Evolutionary conservation across 805 yeast genomes (phyloP), one percentile per base, ranked within the genome.

Genomic region (Cephaloascus fragrans): DNA sequence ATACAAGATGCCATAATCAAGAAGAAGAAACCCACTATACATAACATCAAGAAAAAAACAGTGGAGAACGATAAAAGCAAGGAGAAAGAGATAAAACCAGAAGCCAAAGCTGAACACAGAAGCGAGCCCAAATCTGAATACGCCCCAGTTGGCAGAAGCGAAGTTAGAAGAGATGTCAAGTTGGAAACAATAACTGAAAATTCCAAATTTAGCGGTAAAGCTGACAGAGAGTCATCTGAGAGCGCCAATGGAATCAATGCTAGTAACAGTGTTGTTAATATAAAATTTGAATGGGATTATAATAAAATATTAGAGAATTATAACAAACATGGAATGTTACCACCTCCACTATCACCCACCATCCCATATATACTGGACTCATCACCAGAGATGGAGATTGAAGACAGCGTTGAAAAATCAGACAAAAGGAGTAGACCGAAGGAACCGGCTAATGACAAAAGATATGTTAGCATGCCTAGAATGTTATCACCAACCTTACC

Each of bases 271-370:
- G 28, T 20, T 17, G 26, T 18, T 8, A 31, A 28, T n/a, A 19
- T 12, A 19, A 15, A 20, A 4, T 16, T 41, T 3, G 39, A 47
- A 9, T 55, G 60, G 60, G 53, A 51, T 39, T 41, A 55, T 35
- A 57, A 55, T 38, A 59, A 55, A 14, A 41, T 55, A 46, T 39
- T 55, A 34, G 19, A 49, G 34, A 43, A 49, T 19, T 55, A 55
- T 41, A 46, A 49, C 10, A 47, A 53, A n/a, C 43, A 46, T 10
- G 60, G 60, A 5, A 23, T 39, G 4, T 46, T 55, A 26, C 60
- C 60, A 15, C 49, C 53, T 3, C 50, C 48, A 10, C 49, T 55
- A 10, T 51, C 56, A 15, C 60, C 60, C 8, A 52, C 52, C 3
- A 42, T 55, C 4, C 60, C 59, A 3, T 47, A 52, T 12, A n/a